These are phyloP conservation scores for Aspergillus flavus DNA, from an alignment of 2,329 filamentous ascomycete species.

Conservation along the genomic window DNA sequence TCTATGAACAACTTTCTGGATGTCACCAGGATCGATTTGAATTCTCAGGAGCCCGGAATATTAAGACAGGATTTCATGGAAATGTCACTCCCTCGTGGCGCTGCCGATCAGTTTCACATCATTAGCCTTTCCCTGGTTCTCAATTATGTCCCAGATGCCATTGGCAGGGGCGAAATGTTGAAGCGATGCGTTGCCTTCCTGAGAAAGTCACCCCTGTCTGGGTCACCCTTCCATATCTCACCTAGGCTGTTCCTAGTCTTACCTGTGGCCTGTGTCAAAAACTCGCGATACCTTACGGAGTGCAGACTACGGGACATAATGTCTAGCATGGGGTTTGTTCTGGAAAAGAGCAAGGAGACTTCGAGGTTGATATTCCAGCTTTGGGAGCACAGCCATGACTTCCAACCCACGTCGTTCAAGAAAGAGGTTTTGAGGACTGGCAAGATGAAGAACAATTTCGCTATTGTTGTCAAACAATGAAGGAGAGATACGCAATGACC, in stretches of 20 bases:
- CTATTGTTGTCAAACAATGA: slow-evolving; percentile 63
- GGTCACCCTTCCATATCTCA: slow-evolving; percentile 31
- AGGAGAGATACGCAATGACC: background rate
- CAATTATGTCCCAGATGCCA: slow-evolving; percentile 85
- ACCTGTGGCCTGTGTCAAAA: slow-evolving; percentile 82
- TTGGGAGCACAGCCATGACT: slow-evolving; percentile 61
- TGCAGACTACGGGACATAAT: slow-evolving; percentile 71
- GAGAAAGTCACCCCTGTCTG: slow-evolving; percentile 30
- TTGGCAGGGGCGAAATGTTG: slow-evolving; percentile 81
- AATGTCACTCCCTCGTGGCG: slow-evolving; percentile 66
- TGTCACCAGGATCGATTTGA: slow-evolving; percentile 83
- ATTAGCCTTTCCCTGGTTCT: slow-evolving; percentile 90
- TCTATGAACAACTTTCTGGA: slow-evolving; percentile 71
- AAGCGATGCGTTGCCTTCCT: slow-evolving; percentile 73
- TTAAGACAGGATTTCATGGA: slow-evolving; percentile 93
- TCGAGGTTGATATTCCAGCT: slow-evolving; percentile 86
- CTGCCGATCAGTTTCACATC: slow-evolving; percentile 76
- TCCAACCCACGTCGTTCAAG: slow-evolving; percentile 50
- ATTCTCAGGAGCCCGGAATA: slow-evolving; percentile 78
- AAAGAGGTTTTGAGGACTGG: slow-evolving; percentile 81
- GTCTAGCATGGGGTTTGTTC: slow-evolving; percentile 71
- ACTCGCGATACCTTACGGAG: slow-evolving; percentile 87
- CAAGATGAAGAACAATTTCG: slow-evolving; percentile 83
- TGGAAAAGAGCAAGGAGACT: slow-evolving; percentile 70
- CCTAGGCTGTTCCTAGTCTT: slow-evolving; percentile 81